A percentile compares a stretch with the other conserved stretches of the same genome.
phyloP scores from a whole-genome alignment of 75 land plant genomes.

The Selaginella tamariscina region DNA sequence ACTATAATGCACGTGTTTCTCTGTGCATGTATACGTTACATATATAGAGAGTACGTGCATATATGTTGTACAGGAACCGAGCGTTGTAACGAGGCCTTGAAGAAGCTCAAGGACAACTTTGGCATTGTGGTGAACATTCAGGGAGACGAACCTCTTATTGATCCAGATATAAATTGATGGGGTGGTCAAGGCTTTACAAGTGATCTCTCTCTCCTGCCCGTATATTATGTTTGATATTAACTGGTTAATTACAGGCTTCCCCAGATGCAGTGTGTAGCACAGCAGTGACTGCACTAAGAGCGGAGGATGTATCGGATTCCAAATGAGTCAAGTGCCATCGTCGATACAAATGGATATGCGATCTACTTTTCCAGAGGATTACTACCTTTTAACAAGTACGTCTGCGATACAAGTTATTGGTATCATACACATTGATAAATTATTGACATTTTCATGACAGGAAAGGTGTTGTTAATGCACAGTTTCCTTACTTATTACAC shows the following conservation, averaged over 20 bases:
- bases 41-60: no score
- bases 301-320: slow-evolving; percentile 79
- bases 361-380: slow-evolving; percentile 93
- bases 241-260: slow-evolving; percentile 34
- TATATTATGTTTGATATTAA: neutral
- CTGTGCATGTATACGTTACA: no score
- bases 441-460: slow-evolving; percentile 26
- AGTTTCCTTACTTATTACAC: slow-evolving; percentile 86
- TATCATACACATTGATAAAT: neutral
- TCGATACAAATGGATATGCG: slow-evolving; percentile 75
- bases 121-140: slow-evolving; percentile 97
- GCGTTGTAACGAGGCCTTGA: slow-evolving; percentile 88
- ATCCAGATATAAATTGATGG: slow-evolving; percentile 96
- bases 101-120: slow-evolving; percentile 65
- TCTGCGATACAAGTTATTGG: slow-evolving; percentile 7
- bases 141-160: slow-evolving; percentile 96
- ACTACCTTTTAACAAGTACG: slow-evolving; percentile 84
- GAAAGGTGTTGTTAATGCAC: slow-evolving; percentile 54
- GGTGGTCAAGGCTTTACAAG: slow-evolving; percentile 80
- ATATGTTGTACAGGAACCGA: slow-evolving; percentile 54
- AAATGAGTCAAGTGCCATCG: slow-evolving; percentile 89
- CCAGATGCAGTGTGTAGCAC: slow-evolving; percentile 97
- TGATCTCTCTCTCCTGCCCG: no score
- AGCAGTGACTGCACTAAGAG: slow-evolving; percentile 76
- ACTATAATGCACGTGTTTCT: neutral